A percentile compares a stretch with the other conserved stretches of the same genome.
These are phyloP conservation scores for Pyricularia pennisetigena DNA, from an alignment of 2,329 filamentous ascomycete genomes.

Conservation along the genomic window DNA sequence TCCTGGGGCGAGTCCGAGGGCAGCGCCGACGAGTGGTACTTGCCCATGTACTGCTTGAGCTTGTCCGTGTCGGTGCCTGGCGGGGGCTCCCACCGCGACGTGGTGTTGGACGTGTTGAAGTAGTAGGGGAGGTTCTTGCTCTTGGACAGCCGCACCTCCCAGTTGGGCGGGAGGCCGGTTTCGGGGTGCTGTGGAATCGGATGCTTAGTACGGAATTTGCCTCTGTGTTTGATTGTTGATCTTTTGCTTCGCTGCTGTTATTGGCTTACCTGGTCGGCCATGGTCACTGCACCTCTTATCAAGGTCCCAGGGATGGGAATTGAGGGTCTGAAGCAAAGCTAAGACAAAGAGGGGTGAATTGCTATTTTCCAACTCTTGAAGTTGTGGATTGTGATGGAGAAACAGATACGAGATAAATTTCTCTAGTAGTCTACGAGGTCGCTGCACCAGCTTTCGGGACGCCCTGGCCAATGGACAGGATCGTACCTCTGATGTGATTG, in stretches of 20 bases:
- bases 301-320: neutral
- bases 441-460: neutral
- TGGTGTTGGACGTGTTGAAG: constrained; percentile 80
- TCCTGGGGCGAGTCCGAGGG: constrained; percentile 26
- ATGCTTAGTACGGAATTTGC: neutral
- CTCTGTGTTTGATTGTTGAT: neutral
- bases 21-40: constrained; percentile 58
- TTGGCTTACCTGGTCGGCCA: neutral
- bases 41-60: constrained; percentile 89
- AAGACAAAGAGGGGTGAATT: neutral
- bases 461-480: neutral
- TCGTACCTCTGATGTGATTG: neutral
- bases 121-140: constrained; percentile 99
- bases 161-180: constrained; percentile 72
- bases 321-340: neutral
- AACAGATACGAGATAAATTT: neutral
- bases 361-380: neutral
- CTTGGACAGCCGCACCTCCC: constrained; percentile 97
- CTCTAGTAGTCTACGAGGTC: neutral
- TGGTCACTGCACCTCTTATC: neutral
- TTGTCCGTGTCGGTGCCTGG: constrained; percentile 79
- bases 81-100: constrained; percentile 93
- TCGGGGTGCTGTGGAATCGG: constrained; percentile 40
- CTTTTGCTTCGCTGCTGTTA: neutral
- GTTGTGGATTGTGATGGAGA: neutral